Conservation (phyloP, 352 stramenopile species). For the Globisporangium takayamanum region DNA sequence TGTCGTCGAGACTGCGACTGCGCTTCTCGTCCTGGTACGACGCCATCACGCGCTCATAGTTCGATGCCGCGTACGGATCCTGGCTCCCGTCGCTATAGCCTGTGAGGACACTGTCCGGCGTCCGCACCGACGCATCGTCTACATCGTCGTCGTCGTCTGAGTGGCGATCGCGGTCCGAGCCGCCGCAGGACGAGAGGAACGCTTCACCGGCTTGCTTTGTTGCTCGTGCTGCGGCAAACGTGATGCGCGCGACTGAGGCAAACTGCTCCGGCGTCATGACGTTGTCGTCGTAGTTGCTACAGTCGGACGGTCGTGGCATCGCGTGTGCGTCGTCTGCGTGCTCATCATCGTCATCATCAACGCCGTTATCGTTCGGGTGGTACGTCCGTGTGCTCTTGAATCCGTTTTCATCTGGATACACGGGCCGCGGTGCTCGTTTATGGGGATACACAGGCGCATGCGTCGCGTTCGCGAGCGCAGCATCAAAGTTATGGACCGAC, state of each 20-base stretch:
- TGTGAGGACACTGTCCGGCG: background rate
- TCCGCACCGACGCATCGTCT: conserved; percentile 2
- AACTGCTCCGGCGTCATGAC: conserved; percentile 47
- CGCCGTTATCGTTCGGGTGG: background rate
- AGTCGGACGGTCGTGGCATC: conserved; percentile 1
- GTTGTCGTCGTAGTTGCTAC: conserved; percentile 14
- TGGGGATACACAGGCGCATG: conserved; percentile 15
- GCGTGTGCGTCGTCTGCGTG: background rate
- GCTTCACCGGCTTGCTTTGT: conserved; percentile 40
- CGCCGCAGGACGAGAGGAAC: conserved; percentile 18
- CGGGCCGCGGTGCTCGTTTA: background rate
- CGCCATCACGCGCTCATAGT: conserved; percentile 64
- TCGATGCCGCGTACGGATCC: conserved; percentile 49
- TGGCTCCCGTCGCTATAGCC: conserved; percentile 34
- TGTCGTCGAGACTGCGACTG: conserved; percentile 1
- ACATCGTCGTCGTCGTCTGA: background rate
- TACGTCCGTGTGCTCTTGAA: conserved; percentile 7
- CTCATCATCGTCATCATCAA: background rate
- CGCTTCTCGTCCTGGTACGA: conserved; percentile 19
- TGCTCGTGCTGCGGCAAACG: conserved; percentile 26
- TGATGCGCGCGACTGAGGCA: conserved; percentile 50
- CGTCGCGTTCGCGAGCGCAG: conserved; percentile 34
- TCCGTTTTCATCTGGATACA: background rate
- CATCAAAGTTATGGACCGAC: conserved; percentile 39
- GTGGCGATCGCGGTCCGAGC: background rate